A percentile compares a stretch with the other conserved stretches of the same genome.
Evolutionary conservation across 176 grass and related monocot species (phyloP).

Genomic region (Olyra latifolia): DNA sequence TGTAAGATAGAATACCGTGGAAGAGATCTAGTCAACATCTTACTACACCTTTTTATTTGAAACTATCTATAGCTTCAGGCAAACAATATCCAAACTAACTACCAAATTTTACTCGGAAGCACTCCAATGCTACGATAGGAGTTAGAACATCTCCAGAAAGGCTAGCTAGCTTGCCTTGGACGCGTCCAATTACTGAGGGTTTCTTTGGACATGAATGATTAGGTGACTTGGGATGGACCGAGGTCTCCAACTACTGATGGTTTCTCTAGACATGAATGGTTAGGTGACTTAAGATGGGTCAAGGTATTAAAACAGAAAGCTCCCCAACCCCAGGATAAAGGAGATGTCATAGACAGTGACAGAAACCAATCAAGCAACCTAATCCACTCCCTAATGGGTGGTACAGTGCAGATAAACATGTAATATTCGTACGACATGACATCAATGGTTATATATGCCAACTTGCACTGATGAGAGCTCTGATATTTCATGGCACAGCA

Average conservation of each 20-base stretch:
- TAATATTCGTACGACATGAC: neutral
- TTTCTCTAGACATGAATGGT: neutral
- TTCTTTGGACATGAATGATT: neutral
- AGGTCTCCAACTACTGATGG: too few relatives aligned
- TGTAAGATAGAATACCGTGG: too few relatives aligned
- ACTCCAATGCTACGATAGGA: too few relatives aligned
- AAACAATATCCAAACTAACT: neutral
- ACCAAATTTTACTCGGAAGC: too few relatives aligned
- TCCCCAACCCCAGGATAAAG: neutral
- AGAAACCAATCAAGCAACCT: neutral
- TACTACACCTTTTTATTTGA: too few relatives aligned
- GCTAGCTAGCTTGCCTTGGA: neutral
- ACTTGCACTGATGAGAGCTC: too few relatives aligned
- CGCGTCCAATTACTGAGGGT: neutral
- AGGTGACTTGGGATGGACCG: neutral
- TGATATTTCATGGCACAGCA: too few relatives aligned
- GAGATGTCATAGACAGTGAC: neutral
- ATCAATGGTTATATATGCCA: too few relatives aligned
- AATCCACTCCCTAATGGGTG: neutral
- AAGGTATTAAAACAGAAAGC: neutral
- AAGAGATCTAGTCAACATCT: too few relatives aligned
- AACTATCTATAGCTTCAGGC: too few relatives aligned
- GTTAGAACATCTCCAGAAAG: too few relatives aligned
- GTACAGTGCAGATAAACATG: neutral
- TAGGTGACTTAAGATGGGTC: neutral